Conservation (phyloP, 345 rosid species). For the Acer negundo region DNA sequence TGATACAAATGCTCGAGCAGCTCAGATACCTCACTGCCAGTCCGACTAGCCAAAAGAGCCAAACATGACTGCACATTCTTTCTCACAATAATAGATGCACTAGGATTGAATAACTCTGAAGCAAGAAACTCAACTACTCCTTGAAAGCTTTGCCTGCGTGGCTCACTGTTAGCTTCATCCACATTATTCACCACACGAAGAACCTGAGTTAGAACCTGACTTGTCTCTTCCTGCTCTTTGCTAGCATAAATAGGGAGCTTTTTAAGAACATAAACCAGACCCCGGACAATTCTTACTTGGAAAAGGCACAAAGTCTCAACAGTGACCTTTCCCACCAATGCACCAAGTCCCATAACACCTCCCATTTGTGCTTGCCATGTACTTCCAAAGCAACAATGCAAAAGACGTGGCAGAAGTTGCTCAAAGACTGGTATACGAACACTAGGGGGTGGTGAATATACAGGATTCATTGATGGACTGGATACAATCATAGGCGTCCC, state of each 20-base stretch:
- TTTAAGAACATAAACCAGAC: slow-evolving; percentile 89
- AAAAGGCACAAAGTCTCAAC: slow-evolving; percentile 89
- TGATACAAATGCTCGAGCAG: slow-evolving; percentile 93
- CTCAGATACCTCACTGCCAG: slow-evolving; percentile 98
- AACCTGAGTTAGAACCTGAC: slow-evolving; percentile 98
- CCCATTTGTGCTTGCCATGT: slow-evolving; percentile 99
- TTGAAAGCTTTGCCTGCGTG: slow-evolving; percentile 89
- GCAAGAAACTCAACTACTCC: slow-evolving; percentile 95
- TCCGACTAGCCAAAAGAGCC: slow-evolving; percentile 93
- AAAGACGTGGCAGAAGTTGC: slow-evolving; percentile 94
- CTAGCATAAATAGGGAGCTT: slow-evolving; percentile 88
- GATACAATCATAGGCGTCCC: slow-evolving; percentile 95
- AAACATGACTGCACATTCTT: slow-evolving; percentile 97
- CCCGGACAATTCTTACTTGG: slow-evolving; percentile 86
- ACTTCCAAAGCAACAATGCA: slow-evolving; percentile 97
- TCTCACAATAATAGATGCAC: slow-evolving; percentile 81
- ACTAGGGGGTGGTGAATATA: slow-evolving; percentile 93
- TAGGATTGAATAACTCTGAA: slow-evolving; percentile 88
- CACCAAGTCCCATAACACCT: slow-evolving; percentile 98
- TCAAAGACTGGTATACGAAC: slow-evolving; percentile 93
- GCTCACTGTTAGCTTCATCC: slow-evolving; percentile 93
- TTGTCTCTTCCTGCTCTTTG: slow-evolving; percentile 97
- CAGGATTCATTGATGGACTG: slow-evolving; percentile 99
- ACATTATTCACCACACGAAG: slow-evolving; percentile 96
- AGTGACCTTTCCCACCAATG: slow-evolving; percentile 95